Percentiles rank a stretch among this genome's conserved stretches.
phyloP scores from a whole-genome alignment of 495 filamentous ascomycete species.

The Beverwykella pulmonaria region DNA sequence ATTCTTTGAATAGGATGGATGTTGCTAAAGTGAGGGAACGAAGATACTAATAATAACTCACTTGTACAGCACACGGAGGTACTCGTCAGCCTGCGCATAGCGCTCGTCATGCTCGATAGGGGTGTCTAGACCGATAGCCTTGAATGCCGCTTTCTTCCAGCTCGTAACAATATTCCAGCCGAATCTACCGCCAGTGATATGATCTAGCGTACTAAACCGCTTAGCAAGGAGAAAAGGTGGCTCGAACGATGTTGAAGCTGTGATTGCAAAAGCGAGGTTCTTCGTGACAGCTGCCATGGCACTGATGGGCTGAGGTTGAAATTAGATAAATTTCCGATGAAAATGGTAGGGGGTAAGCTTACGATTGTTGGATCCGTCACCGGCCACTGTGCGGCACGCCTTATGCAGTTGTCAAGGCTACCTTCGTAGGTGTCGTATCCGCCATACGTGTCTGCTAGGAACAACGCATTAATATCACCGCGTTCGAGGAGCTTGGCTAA shows the following conservation, averaged over 20 bases:
- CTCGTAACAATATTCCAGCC: constrained; percentile 70
- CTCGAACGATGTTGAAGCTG: constrained; percentile 21
- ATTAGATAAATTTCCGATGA: background rate
- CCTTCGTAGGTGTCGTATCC: constrained; percentile 62
- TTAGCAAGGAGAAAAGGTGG: constrained; percentile 25
- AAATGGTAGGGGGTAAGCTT: constrained; percentile 1
- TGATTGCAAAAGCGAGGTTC: constrained; percentile 26
- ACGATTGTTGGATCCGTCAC: constrained; percentile 60
- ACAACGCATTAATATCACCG: constrained; percentile 62
- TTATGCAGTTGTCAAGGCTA: constrained; percentile 55
- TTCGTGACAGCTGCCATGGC: constrained; percentile 31
- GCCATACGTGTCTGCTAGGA: constrained; percentile 64
- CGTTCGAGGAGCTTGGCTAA: constrained; percentile 62
- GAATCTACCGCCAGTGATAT: constrained; percentile 61
- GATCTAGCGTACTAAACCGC: constrained; percentile 51
- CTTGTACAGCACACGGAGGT: constrained; percentile 60
- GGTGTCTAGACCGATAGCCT: constrained; percentile 59
- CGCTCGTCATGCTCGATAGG: constrained; percentile 65
- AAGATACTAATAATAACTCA: too few relatives aligned
- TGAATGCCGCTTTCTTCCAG: constrained; percentile 62
- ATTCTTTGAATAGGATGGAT: too few relatives aligned
- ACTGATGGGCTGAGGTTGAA: background rate
- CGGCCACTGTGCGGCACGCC: constrained; percentile 61
- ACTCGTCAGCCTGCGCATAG: constrained; percentile 64
- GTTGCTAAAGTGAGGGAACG: too few relatives aligned